phyloP scores from a whole-genome alignment of 768 basidiomycete species.

The Strobilomyces dryophilus region DNA sequence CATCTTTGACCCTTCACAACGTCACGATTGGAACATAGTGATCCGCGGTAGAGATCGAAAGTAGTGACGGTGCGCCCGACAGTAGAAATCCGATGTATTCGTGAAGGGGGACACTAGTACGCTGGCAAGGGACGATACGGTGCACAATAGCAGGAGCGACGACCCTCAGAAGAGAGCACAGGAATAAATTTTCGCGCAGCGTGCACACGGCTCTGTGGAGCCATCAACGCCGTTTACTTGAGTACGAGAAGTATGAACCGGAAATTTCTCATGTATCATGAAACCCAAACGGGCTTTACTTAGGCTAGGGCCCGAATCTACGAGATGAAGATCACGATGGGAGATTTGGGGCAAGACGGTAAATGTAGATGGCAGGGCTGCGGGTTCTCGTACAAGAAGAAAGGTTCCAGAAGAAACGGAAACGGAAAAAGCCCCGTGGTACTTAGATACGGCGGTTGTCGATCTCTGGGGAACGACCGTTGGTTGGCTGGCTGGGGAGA shows the following conservation, averaged over 20 bases:
- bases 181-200: background rate
- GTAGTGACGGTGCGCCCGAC: background rate
- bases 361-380: slow-evolving; percentile 2
- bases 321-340: background rate
- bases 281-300: background rate
- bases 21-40: slow-evolving; percentile 21
- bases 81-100: background rate
- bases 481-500: background rate
- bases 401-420: too few relatives aligned
- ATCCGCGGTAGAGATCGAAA: slow-evolving; percentile 22
- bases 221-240: slow-evolving; percentile 19
- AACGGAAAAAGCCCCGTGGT: background rate
- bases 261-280: slow-evolving; percentile 1
- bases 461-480: background rate
- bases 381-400: background rate
- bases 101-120: background rate
- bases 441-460: background rate
- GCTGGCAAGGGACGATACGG: background rate
- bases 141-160: background rate
- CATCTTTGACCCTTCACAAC: slow-evolving; percentile 19
- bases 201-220: background rate
- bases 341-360: background rate
- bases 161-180: slow-evolving; percentile 1
- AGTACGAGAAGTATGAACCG: slow-evolving; percentile 13
- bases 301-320: slow-evolving; percentile 1